Conservation (phyloP, 345 rosid genomes). For the Gossypium anomalum region DNA sequence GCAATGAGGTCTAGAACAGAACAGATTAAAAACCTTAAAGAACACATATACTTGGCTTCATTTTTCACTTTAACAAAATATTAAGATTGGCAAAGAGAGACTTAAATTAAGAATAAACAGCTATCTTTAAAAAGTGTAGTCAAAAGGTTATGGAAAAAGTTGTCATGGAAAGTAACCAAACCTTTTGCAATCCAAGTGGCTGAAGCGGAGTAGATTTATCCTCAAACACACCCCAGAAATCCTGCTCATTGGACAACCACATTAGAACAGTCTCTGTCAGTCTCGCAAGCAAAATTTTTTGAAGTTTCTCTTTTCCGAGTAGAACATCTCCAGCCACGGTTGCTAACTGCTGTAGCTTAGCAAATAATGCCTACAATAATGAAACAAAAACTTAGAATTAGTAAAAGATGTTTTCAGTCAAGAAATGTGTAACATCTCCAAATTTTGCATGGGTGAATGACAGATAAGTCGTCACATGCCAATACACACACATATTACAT, state of each 20-base stretch:
- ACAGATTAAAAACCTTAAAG: conserved; percentile 8
- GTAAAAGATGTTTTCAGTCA: neutral
- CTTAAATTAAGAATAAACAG: neutral
- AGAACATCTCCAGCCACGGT: conserved; percentile 93
- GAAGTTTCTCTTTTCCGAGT: conserved; percentile 84
- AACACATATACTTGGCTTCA: neutral
- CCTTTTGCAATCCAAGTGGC: conserved; percentile 86
- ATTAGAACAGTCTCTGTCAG: conserved; percentile 92
- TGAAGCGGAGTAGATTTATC: conserved; percentile 71
- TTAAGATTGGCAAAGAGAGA: neutral
- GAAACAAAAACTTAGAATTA: conserved; percentile 7
- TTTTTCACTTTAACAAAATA: neutral
- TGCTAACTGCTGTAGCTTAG: conserved; percentile 93
- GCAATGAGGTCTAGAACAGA: neutral
- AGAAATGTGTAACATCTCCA: neutral
- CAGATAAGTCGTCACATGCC: too few species aligned
- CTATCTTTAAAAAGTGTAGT: neutral
- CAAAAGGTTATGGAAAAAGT: neutral
- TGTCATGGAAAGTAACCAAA: conserved; percentile 19
- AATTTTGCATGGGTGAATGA: neutral
- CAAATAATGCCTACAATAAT: conserved; percentile 74
- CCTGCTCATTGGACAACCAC: conserved; percentile 92
- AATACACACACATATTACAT: too few species aligned
- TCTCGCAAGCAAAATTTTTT: conserved; percentile 86
- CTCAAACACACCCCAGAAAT: conserved; percentile 91